Percentiles rank a stretch among this genome's conserved stretches.
Conservation (phyloP, 1,139 yeast genomes). For the Yamadazyma kanchanaburiensis region DNA sequence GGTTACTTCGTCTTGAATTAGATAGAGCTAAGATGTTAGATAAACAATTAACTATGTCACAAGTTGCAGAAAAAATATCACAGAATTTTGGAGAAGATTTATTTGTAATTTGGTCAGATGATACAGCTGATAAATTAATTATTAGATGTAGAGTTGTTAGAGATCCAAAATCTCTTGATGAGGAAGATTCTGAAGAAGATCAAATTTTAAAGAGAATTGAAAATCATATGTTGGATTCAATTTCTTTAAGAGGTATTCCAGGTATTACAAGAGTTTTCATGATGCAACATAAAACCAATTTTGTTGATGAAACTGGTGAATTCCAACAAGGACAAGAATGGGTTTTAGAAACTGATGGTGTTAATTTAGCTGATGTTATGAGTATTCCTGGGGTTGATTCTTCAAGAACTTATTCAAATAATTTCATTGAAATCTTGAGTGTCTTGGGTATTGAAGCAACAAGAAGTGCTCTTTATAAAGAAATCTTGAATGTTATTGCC, state of each 20-base stretch:
- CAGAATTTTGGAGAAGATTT: constrained; percentile 92
- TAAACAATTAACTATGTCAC: constrained; percentile 96
- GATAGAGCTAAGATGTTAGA: constrained; percentile 99
- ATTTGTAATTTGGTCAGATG: constrained; percentile 99
- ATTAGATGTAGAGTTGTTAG: constrained; percentile 98
- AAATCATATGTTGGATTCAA: constrained; percentile 92
- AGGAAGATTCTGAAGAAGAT: constrained; percentile 96
- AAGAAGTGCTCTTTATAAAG: constrained; percentile 87
- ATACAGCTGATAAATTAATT: constrained; percentile 93
- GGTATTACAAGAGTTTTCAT: constrained; percentile 88
- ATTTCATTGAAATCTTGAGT: constrained; percentile 91
- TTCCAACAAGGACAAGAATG: constrained; percentile 88
- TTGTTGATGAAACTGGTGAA: constrained; percentile 83
- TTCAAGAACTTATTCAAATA: constrained; percentile 85
- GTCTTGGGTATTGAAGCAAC: constrained; percentile 99
- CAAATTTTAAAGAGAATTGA: constrained; percentile 93
- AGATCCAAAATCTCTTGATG: constrained; percentile 91
- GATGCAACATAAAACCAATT: constrained; percentile 88
- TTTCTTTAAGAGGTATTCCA: constrained; percentile 93
- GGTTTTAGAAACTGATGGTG: constrained; percentile 99
- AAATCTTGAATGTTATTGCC: constrained; percentile 94
- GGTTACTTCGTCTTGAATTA: constrained; percentile 93
- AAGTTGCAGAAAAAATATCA: constrained; percentile 94
- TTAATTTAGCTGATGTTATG: constrained; percentile 92
- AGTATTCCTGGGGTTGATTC: constrained; percentile 94